phyloP scores from a whole-genome alignment of 148 eudicot genomes.

The Rheum nobile region DNA sequence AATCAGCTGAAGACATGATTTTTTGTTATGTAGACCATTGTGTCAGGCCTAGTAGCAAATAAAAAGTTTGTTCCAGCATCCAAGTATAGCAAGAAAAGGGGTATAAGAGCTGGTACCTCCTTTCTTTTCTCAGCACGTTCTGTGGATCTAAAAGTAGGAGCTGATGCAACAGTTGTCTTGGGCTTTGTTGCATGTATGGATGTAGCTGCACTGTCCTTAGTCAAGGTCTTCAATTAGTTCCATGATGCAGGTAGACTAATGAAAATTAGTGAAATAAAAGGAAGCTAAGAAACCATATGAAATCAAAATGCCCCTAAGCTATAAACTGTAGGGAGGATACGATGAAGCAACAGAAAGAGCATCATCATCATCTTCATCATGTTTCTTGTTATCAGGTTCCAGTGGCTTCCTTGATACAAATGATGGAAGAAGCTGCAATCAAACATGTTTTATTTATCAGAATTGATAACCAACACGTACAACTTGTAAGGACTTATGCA shows the following conservation, averaged over 20 bases:
- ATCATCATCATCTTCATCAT: slow-evolving; percentile 77
- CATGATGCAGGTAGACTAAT: neutral
- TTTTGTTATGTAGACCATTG: no score
- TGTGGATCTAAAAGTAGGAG: slow-evolving; percentile 57
- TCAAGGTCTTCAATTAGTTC: slow-evolving; percentile 20
- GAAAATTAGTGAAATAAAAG: neutral
- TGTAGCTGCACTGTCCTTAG: slow-evolving; percentile 29
- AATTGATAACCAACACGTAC: neutral
- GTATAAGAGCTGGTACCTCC: slow-evolving; percentile 38
- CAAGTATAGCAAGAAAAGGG: slow-evolving; percentile 1
- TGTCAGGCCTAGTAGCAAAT: no score
- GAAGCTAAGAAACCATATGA: neutral
- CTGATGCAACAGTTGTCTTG: slow-evolving; percentile 45
- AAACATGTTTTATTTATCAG: neutral
- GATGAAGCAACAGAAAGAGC: slow-evolving; percentile 51
- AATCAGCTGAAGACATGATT: neutral
- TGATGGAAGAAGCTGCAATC: slow-evolving; percentile 26
- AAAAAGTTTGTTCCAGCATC: neutral
- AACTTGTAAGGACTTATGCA: neutral
- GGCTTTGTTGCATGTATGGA: slow-evolving; percentile 25
- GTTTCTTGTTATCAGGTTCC: slow-evolving; percentile 55
- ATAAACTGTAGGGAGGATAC: slow-evolving; percentile 34
- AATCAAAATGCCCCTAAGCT: neutral
- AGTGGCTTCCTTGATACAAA: slow-evolving; percentile 41
- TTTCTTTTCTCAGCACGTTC: slow-evolving; percentile 86